Conservation (phyloP, 75 land plant species). For the Azolla pinnata region DNA sequence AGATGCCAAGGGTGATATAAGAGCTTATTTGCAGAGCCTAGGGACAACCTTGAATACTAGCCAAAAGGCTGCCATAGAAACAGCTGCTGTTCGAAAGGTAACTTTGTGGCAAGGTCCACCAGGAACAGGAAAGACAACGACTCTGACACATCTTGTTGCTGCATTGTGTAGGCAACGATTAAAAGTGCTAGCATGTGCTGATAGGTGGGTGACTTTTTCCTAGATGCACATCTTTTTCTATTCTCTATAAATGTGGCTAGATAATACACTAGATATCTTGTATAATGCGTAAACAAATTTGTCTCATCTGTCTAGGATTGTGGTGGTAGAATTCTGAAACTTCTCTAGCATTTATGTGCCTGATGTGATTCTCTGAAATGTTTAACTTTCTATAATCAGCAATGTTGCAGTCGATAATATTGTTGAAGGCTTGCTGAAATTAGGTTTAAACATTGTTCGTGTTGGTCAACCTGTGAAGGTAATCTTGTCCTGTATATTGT, state of each 20-base stretch:
- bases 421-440: conserved; percentile 29
- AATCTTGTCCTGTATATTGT: too few species aligned
- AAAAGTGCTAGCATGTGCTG: conserved; percentile 41
- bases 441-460: conserved; percentile 29
- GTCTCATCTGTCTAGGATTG: too few species aligned
- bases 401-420: conserved; percentile 42
- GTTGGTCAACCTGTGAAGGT: conserved; percentile 44
- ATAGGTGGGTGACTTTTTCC: conserved; percentile 18
- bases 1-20: conserved; percentile 14
- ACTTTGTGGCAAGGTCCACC: conserved; percentile 55
- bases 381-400: conserved; percentile 12
- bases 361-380: too few species aligned
- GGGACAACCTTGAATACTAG: conserved; percentile 18
- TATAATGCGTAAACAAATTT: too few species aligned
- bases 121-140: conserved; percentile 35
- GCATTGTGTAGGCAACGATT: conserved; percentile 21
- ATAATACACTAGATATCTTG: too few species aligned
- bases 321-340: too few species aligned
- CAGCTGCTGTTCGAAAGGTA: conserved; percentile 38
- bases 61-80: conserved; percentile 24
- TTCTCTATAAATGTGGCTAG: too few species aligned
- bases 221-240: too few species aligned
- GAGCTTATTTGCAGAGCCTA: conserved; percentile 16
- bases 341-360: too few species aligned
- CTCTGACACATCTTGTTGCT: conserved; percentile 20